phyloP scores from a whole-genome alignment of 768 basidiomycete species.

The Tricholoma flavovirens region DNA sequence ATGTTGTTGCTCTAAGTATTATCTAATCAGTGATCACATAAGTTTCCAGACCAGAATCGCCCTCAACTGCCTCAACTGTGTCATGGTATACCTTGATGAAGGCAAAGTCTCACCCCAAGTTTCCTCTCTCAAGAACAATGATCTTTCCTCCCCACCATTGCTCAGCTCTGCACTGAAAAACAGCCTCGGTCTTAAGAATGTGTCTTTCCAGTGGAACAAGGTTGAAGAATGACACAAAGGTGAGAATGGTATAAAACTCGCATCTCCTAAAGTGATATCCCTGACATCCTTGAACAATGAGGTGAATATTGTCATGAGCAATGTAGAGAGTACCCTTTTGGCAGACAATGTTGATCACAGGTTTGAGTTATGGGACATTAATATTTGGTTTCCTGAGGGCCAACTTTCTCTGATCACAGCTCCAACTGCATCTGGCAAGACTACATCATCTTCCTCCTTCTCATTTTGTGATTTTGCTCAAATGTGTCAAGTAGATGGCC shows the following conservation, averaged over 20 bases:
- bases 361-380: conserved; percentile 66
- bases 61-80: conserved; percentile 41
- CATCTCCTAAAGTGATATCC: background rate
- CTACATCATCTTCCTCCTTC: conserved; percentile 40
- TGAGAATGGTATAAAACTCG: conserved; percentile 2
- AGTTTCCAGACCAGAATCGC: conserved; percentile 49
- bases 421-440: conserved; percentile 81
- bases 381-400: conserved; percentile 65
- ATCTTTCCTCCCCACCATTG: conserved; percentile 20
- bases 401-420: conserved; percentile 67
- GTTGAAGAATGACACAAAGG: conserved; percentile 25
- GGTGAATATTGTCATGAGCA: conserved; percentile 12
- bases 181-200: conserved; percentile 53
- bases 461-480: background rate
- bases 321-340: conserved; percentile 10
- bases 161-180: conserved; percentile 25
- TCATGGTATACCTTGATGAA: conserved; percentile 61
- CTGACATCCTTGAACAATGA: conserved; percentile 7
- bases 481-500: conserved; percentile 43
- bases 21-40: background rate
- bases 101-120: conserved; percentile 66
- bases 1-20: background rate
- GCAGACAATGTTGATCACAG: conserved; percentile 33
- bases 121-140: conserved; percentile 50
- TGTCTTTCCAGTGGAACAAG: conserved; percentile 59